Evolutionary conservation across 257 asterid species (phyloP), one percentile per base, ranked within the genome.

Genomic region (Dorcoceras hygrometricum): DNA sequence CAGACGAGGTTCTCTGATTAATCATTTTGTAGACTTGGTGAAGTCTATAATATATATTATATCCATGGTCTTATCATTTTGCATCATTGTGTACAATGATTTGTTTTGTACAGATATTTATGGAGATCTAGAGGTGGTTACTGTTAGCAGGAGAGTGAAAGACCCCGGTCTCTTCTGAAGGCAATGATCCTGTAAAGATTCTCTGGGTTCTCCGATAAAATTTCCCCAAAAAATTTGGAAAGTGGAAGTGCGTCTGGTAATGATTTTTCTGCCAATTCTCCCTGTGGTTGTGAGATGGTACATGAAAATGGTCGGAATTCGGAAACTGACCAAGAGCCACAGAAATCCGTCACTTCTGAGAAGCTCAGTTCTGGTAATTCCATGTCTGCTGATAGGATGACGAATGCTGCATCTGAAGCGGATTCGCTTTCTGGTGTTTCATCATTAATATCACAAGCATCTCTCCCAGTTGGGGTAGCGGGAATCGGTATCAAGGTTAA

Each of bases 101-200:
- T 69, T 70, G 23, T 57, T 72, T 65, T 77, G 23, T 87, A 74
- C 83, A 90, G 98, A 87, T 59, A 79, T 79, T 81, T 75, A 76
- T 69, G 65, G 85, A 83, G 87, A 79, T 72, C 95, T 25, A 76
- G 87, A 78, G 87, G 83, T 74, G 79, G 87, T 62, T 73, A n/a
- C 87, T 70, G 76, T 83, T 67, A 83, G 78, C 82, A 77, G 87
- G 78, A 85, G 96, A 74, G 97, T 78, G 68, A 78, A 90, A 69
- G 96, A 73, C 55, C 55, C 95, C 83, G 4, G 80, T 88, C 77
- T 86, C 96, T 51, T 90, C 97, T 20, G 79, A 84, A 63, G 81
- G 78, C 58, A 93, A 85, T 62, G 79, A 60, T 65, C 68, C 86
- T 63, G 63, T 76, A 12, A 89, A 39, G 51, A 39, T 39, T 11